These are phyloP conservation scores for Dothistroma septosporum DNA, from an alignment of 2,329 filamentous ascomycete species.

Conservation along the genomic window DNA sequence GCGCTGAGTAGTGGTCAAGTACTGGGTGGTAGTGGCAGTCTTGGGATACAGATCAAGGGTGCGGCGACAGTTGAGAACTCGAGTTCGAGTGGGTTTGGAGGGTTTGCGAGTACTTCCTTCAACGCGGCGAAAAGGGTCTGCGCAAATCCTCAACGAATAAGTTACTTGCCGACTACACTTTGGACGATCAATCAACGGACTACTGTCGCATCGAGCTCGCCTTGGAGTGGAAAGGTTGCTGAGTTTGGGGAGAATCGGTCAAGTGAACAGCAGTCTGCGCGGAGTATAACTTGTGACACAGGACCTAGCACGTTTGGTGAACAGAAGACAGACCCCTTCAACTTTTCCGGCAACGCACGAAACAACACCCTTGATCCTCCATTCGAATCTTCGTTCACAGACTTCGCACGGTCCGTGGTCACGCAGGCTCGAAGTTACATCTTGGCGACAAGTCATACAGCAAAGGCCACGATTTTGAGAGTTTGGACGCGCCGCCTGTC, in stretches of 20 bases:
- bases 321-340: not conserved
- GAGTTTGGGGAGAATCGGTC: not conserved
- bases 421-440: not conserved
- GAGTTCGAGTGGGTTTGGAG: not conserved
- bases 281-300: not conserved
- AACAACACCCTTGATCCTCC: not conserved
- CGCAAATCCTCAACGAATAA: not conserved
- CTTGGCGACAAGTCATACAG: not conserved
- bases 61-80: not conserved
- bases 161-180: not conserved
- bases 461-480: not conserved
- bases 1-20: not conserved
- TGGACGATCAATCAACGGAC: not conserved
- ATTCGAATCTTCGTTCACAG: not conserved
- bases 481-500: not conserved
- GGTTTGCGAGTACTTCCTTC: not conserved
- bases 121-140: not conserved
- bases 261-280: not conserved
- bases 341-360: not conserved
- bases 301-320: not conserved
- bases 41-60: not conserved
- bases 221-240: not conserved
- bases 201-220: not conserved
- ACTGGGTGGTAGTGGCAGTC: not conserved
- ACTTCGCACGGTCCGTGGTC: not conserved